A percentile compares a stretch with the other conserved stretches of the same genome.
Conservation (phyloP, 495 filamentous ascomycete species). For the Ramalina intermedia region DNA sequence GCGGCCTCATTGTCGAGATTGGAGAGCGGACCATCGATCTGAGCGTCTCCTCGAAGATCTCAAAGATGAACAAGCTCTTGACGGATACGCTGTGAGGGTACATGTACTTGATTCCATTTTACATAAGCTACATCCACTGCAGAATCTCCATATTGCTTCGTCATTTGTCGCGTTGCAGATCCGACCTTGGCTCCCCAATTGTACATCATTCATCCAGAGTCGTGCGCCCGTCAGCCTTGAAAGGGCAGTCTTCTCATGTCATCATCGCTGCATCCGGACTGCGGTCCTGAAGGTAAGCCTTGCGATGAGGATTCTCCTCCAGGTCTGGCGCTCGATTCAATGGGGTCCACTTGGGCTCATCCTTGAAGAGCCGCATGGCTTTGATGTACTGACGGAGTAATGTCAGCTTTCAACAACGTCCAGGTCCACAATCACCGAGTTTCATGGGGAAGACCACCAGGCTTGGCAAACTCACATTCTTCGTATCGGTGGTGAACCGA, state of each 20-base stretch:
- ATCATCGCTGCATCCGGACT: conserved; percentile 11
- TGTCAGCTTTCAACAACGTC: neutral
- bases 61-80: conserved; percentile 98
- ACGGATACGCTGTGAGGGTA: conserved; percentile 75
- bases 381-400: conserved; percentile 58
- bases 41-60: conserved; percentile 83
- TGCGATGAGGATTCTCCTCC: conserved; percentile 61
- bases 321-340: conserved; percentile 69
- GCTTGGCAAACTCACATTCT: conserved; percentile 51
- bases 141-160: neutral
- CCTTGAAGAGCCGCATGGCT: conserved; percentile 95
- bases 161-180: neutral
- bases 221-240: neutral
- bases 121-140: neutral
- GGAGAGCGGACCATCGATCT: conserved; percentile 97
- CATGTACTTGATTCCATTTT: neutral
- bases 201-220: too few relatives aligned
- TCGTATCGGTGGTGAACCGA: conserved; percentile 83
- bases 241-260: conserved; percentile 3
- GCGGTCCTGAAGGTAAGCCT: conserved; percentile 22
- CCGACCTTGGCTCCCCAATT: too few relatives aligned
- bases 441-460: neutral
- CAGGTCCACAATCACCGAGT: neutral
- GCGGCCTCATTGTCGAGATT: conserved; percentile 89
- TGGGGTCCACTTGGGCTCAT: conserved; percentile 97